These are phyloP conservation scores for Massospora cicadina DNA, from an alignment of 371 early-diverging fungal genomes.

Conservation along the genomic window DNA sequence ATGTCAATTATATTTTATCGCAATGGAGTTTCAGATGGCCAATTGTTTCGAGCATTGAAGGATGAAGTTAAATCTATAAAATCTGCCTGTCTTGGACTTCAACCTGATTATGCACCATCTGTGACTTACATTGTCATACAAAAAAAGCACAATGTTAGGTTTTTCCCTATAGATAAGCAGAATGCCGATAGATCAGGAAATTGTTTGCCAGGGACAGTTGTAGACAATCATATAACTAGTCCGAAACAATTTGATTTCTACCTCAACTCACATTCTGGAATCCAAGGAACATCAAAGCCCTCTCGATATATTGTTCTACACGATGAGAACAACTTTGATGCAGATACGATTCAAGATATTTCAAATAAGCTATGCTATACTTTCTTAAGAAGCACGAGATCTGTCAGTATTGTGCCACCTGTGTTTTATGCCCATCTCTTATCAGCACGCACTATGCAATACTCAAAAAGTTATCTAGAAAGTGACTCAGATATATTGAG, in stretches of 20 bases:
- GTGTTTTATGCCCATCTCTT: slow-evolving; percentile 80
- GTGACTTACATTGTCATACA: slow-evolving; percentile 88
- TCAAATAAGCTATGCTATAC: slow-evolving; percentile 64
- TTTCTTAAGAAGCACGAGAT: slow-evolving; percentile 65
- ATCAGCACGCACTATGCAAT: slow-evolving; percentile 65
- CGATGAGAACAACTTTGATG: slow-evolving; percentile 53
- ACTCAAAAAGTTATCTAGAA: slow-evolving; percentile 16
- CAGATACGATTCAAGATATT: slow-evolving; percentile 48
- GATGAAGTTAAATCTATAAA: slow-evolving; percentile 63
- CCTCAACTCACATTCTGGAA: slow-evolving; percentile 60
- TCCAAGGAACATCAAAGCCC: slow-evolving; percentile 67
- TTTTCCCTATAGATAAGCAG: slow-evolving; percentile 57
- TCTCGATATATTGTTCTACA: slow-evolving; percentile 61
- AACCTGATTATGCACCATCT: slow-evolving; percentile 50
- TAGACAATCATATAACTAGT: slow-evolving; percentile 72
- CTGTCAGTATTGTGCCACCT: slow-evolving; percentile 58
- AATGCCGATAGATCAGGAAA: slow-evolving; percentile 47
- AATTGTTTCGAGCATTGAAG: slow-evolving; percentile 60
- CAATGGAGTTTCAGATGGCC: slow-evolving; percentile 84
- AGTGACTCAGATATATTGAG: not conserved
- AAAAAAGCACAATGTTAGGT: slow-evolving; percentile 90
- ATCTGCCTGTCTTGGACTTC: slow-evolving; percentile 49
- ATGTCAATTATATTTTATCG: slow-evolving; percentile 84
- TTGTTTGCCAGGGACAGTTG: slow-evolving; percentile 74
- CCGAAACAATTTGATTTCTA: slow-evolving; percentile 83